Percentiles rank a stretch among this genome's conserved stretches.
Evolutionary conservation across 2,329 filamentous ascomycete genomes (phyloP).

Genomic region (Diaporthe vexans): DNA sequence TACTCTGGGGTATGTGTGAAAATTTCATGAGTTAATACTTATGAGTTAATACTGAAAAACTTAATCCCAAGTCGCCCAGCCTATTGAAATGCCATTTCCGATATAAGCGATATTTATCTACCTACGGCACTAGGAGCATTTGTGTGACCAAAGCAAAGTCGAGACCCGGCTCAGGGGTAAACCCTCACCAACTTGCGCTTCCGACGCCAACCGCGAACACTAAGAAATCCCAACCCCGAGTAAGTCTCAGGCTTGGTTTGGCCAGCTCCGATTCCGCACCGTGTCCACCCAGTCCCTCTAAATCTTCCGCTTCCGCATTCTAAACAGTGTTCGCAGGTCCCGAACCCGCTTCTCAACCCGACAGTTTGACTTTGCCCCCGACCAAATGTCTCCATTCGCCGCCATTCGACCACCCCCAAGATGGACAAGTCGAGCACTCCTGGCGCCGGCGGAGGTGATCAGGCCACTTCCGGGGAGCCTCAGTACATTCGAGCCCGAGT

Average conservation of each 20-base stretch:
- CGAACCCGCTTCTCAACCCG: constrained; percentile 6
- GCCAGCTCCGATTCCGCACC: constrained; percentile 14
- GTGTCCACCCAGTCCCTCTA: neutral
- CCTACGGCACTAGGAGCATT: no score
- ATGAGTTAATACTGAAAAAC: no score
- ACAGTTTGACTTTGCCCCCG: constrained; percentile 22
- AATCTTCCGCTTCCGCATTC: constrained; percentile 28
- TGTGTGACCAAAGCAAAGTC: neutral
- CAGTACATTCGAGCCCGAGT: constrained; percentile 55
- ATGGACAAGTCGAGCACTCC: constrained; percentile 34
- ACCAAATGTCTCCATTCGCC: constrained; percentile 30
- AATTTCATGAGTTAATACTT: no score
- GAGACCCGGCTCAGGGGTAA: neutral
- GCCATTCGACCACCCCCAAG: constrained; percentile 2
- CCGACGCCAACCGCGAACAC: neutral
- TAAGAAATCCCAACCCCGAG: neutral
- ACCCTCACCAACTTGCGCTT: neutral
- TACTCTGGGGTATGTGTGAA: no score
- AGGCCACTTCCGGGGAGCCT: constrained; percentile 31
- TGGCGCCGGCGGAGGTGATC: constrained; percentile 32
- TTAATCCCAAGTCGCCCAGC: neutral
- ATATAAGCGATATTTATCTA: neutral
- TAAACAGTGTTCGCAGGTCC: neutral
- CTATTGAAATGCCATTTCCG: neutral
- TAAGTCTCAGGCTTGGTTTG: neutral